Base-by-base conservation (phyloP, 257 asterid genomes). In the Osmanthus fragrans region DNA sequence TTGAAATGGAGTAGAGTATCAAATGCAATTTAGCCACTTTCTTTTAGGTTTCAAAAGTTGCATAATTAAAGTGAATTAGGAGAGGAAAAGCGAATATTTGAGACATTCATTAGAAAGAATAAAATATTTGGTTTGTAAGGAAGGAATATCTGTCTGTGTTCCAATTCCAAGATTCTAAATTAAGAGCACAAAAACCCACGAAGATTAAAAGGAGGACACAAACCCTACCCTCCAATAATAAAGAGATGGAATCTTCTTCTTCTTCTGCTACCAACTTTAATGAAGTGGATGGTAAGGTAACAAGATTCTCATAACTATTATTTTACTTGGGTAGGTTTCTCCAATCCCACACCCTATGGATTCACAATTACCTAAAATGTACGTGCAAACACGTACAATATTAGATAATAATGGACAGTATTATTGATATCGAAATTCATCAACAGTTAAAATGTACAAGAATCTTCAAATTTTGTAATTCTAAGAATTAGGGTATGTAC, bases 201-300 rank as follows among this genome's bases (percentile, higher is more conserved):
- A 87, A 84, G 85, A 80, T 84, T 40, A 40, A 40, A 40, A 40
- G 49, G 49, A 40, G 49, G 49, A 40, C 11, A 40, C 49, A 40
- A 40, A 40, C 49, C 49, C 49, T 72, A 87, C 84, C 77, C 72
- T 88, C 81, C 85, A 76, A 86, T 82, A 81, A 80, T 82, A 87
- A 81, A 73, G 83, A 80, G 65, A 76, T 80, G 85, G 97, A 92
- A 91, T 94, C 97, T 88, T 10, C 47, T 9, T 10, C 47, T 9
- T 90, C 94, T 89, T 90, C 94, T 86, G 87, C 89, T 88, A 87
- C 88, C 90, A 80, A 86, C 98, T 92, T 94, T 91, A 91, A 77
- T 85, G 82, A 91, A 92, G 97, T 91, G 96, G 95, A 82, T 75
- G 79, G 80, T 84, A 92, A 92, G 98, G 87, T 88, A 88, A 13